Base-by-base conservation (phyloP, 768 basidiomycete species). In the Tylopilus felleus region DNA sequence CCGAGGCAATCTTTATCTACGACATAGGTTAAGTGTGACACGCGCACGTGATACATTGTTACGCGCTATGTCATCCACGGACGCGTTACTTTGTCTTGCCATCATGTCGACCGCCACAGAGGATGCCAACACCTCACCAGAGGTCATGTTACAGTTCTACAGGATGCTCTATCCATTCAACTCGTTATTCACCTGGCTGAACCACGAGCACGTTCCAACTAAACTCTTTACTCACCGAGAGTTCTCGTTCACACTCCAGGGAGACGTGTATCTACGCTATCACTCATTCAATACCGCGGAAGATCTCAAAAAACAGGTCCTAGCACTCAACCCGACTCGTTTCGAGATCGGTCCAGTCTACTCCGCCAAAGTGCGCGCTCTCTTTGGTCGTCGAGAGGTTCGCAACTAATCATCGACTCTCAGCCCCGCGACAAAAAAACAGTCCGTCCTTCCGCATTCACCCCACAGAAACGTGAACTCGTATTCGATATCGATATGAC, bases 401-500 rank as follows among this genome's bases (percentile, higher is more conserved):
- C 36, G 16, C 21, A 12, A n/a, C 51, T 60, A 28, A 63, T 41
- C 3, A 36, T 31, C 22, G 21, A 36, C 25, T 29, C 52, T 4
- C 48, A 97, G 93, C 96, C 96, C 3, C 79, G 84, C 64, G 96
- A 98, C 75, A 88, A 83, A 67, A 95, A 95, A 65, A 86, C 90
- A 0, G 77, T 92, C 16, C 83, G 83, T 12, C 75, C 85, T n/a
- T 72, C 74, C 2, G 78, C 78, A 1, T 85, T 98, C 60, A 76
- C 79, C 41, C 93, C 97, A 0, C 68, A 82, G 31, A 81, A 83
- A 58, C 87, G 97, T 54, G 97, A 98, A 69, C 86, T 99, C 40
- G 96, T 98, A 1, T 97, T 99, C 68, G 97, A 99, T 83, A 98
- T 99, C 68, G 97, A 99, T 73, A 98, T 99, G 97, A 96, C 97